Base-by-base conservation (phyloP, 2,329 filamentous ascomycete genomes). In the Ophiocordyceps australis region DNA sequence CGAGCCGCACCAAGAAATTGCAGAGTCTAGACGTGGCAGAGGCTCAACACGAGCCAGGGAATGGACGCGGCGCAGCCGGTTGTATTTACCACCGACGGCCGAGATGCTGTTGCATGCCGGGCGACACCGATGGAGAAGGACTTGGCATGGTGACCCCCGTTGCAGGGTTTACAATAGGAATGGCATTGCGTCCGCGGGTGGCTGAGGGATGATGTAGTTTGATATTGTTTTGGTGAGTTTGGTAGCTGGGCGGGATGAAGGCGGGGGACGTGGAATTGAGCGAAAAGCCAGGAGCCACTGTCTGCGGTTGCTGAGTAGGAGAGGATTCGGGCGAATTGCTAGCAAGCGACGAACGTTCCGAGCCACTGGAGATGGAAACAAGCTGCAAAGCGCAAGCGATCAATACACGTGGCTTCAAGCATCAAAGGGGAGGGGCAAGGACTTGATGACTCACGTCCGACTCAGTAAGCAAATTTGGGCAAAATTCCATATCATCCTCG, bases 401-500 rank as follows among this genome's bases (percentile, higher is more conserved):
- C 55, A 35, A 44, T 51, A 39, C 50, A 17, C 45, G 41, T 29
- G 37, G 23, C 16, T 29, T 16, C 24, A 25, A 17, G 32, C 26
- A 32, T 27, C 31, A 20, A n/a, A n/a, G n/a, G n/a, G n/a, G 25
- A 30, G 33, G 35, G 27, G 23, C 27, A 29, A 16, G 38, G 24
- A 9, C 13, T 19, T 18, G 10, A 14, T 14, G 38, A 69, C 66
- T 66, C 73, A 93, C 83, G 71, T 93, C 83, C 54, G 69, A 83
- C 56, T 94, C 85, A 19, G 83, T 92, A 58, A 95, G 62, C 39
- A 95, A 67, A 48, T 76, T 74, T 35, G 86, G 86, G 55, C 85
- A 94, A 54, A 95, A 95, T 52, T 93, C 77, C 56, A 93, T 66
- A 49, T 95, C 86, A 48, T 95, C 86, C 45, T 94, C 86, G 34